A percentile compares a stretch with the other conserved stretches of the same genome.
Evolutionary conservation across 2,329 filamentous ascomycete genomes (phyloP).

Genomic region (Fusarium begoniae): DNA sequence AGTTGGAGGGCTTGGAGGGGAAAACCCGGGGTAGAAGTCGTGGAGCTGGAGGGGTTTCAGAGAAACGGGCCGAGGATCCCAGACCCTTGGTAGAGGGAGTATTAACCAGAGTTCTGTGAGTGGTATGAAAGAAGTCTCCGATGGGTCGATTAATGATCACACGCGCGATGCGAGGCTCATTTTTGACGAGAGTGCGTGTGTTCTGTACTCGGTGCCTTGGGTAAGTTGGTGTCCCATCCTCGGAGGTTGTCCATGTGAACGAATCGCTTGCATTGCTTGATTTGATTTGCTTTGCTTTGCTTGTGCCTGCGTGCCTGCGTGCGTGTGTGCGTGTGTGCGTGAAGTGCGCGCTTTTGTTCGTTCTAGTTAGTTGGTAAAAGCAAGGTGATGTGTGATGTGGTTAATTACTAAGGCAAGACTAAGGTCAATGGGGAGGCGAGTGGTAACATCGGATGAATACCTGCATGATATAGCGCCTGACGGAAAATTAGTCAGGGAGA

Average conservation of each 20-base stretch:
- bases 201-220: not conserved
- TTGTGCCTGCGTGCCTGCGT: conserved; percentile 1
- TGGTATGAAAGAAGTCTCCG: conserved; percentile 26
- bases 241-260: conserved; percentile 29
- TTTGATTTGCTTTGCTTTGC: not conserved
- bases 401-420: conserved; percentile 24
- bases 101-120: conserved; percentile 29
- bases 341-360: not conserved
- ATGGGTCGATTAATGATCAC: conserved; percentile 39
- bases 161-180: conserved; percentile 21
- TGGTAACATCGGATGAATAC: conserved; percentile 35
- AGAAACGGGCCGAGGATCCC: conserved; percentile 42
- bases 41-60: conserved; percentile 29
- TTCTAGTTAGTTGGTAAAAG: not conserved
- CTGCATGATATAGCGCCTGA: conserved; percentile 19
- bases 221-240: conserved; percentile 3
- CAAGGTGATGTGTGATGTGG: conserved; percentile 19
- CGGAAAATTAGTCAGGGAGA: conserved; percentile 8
- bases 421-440: conserved; percentile 20
- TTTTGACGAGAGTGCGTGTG: not conserved
- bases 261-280: conserved; percentile 8
- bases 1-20: conserved; percentile 36
- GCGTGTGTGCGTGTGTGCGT: not conserved
- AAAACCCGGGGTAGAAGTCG: conserved; percentile 39
- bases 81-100: conserved; percentile 26